A percentile compares a stretch with the other conserved stretches of the same genome.
Conservation (phyloP, 2,329 filamentous ascomycete genomes). For the Ophiostoma angusticollis region DNA sequence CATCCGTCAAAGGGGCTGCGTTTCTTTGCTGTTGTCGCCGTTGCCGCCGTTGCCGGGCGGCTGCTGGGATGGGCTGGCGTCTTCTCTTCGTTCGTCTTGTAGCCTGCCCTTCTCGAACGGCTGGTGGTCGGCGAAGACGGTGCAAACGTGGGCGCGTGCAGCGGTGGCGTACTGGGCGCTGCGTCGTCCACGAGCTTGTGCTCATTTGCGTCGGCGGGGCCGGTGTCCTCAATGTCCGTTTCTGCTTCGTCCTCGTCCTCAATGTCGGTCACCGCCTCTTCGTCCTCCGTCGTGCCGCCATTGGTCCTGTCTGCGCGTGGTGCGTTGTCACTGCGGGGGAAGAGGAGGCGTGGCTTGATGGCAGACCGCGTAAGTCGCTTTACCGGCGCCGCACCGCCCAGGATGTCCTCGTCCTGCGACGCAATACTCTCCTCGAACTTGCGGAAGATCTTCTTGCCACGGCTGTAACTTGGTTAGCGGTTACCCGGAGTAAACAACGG, state of each 20-base stretch:
- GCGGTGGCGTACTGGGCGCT: slow-evolving; percentile 31
- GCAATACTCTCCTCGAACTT: slow-evolving; percentile 38
- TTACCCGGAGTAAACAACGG: too few species aligned
- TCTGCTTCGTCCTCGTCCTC: slow-evolving; percentile 37
- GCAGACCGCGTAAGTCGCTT: slow-evolving; percentile 49
- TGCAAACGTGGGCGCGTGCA: slow-evolving; percentile 38
- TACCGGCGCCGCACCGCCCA: slow-evolving; percentile 18
- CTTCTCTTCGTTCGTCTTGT: slow-evolving; percentile 32
- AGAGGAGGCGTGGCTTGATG: slow-evolving; percentile 61
- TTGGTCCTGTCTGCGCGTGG: slow-evolving; percentile 27
- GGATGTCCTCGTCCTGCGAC: slow-evolving; percentile 8
- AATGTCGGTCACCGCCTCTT: slow-evolving; percentile 47
- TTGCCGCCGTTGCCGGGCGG: too few species aligned
- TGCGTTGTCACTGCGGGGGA: slow-evolving; percentile 39
- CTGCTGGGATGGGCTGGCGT: slow-evolving; percentile 28
- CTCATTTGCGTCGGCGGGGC: slow-evolving; percentile 29
- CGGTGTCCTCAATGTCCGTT: slow-evolving; percentile 45
- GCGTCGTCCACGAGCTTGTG: slow-evolving; percentile 25
- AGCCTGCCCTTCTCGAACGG: slow-evolving; percentile 43
- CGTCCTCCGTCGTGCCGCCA: slow-evolving; percentile 32
- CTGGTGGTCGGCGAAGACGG: slow-evolving; percentile 51
- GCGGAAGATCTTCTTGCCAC: slow-evolving; percentile 67
- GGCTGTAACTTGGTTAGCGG: slow-evolving; percentile 39
- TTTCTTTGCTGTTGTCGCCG: slow-evolving; percentile 12
- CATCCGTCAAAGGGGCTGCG: slow-evolving; percentile 55